These are phyloP conservation scores for Sugiyamaella xylanicola DNA, from an alignment of 1,139 yeast genomes.

Conservation along the genomic window DNA sequence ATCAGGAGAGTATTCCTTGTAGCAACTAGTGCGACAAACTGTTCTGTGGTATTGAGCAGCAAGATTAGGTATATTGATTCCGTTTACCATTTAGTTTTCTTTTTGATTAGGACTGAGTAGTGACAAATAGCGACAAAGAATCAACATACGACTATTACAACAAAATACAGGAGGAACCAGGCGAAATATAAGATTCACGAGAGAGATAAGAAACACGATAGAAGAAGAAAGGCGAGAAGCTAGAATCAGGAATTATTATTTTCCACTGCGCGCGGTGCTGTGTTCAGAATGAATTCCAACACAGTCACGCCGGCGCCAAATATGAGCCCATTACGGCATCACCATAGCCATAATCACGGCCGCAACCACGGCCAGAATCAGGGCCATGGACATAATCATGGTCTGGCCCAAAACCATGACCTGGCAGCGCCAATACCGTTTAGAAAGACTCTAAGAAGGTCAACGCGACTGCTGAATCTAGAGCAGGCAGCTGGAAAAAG, in stretches of 20 bases:
- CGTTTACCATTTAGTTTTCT: no score
- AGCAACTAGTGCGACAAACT: no score
- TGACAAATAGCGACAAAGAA: no score
- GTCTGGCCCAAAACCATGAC: neutral
- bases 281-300: constrained; percentile 3
- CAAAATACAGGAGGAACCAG: no score
- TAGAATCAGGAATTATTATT: neutral
- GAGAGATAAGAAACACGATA: neutral
- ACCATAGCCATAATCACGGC: constrained; percentile 3
- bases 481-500: constrained; percentile 38
- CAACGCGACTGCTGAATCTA: constrained; percentile 45
- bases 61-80: no score
- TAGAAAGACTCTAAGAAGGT: constrained; percentile 40
- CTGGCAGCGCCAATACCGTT: constrained; percentile 19
- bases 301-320: constrained; percentile 7
- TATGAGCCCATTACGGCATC: constrained; percentile 15
- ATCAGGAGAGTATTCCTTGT: no score
- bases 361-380: constrained; percentile 3
- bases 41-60: no score
- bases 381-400: neutral
- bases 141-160: no score
- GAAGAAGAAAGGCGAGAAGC: neutral
- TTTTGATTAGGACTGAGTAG: no score
- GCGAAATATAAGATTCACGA: no score
- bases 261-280: no score